Conservation (phyloP, 2,329 filamentous ascomycete genomes). For the Penicillium sp. region DNA sequence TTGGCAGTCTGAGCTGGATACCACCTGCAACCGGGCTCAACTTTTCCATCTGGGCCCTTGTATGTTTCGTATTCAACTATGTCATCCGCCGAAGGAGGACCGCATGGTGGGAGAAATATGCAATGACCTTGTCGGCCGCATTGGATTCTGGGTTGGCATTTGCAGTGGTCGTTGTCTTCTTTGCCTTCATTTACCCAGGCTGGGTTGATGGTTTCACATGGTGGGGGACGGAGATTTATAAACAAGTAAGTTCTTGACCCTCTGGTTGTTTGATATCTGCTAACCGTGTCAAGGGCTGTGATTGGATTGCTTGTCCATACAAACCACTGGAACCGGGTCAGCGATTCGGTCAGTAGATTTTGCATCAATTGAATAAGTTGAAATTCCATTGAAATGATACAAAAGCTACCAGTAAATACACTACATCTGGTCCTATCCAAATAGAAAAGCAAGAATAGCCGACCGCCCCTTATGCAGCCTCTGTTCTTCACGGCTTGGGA, state of each 20-base stretch:
- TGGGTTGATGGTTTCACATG: slow-evolving; percentile 70
- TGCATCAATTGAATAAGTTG: not conserved
- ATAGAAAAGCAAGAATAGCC: not conserved
- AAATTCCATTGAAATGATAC: no score
- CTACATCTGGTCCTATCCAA: not conserved
- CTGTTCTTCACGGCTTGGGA: not conserved
- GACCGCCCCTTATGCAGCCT: not conserved
- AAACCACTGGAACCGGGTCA: slow-evolving; percentile 61
- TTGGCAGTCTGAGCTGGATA: slow-evolving; percentile 81
- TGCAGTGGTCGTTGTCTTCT: slow-evolving; percentile 79
- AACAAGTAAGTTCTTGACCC: slow-evolving; percentile 49
- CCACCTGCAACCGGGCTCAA: slow-evolving; percentile 82
- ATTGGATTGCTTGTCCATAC: slow-evolving; percentile 78
- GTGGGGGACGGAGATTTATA: slow-evolving; percentile 89
- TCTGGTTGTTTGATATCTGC: not conserved
- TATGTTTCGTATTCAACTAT: slow-evolving; percentile 82
- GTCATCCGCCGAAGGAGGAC: slow-evolving; percentile 65
- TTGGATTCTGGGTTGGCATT: slow-evolving; percentile 80
- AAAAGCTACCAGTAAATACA: not conserved
- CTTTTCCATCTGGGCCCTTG: slow-evolving; percentile 81
- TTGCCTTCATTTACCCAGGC: slow-evolving; percentile 79
- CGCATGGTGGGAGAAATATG: slow-evolving; percentile 91
- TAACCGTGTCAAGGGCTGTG: slow-evolving; percentile 59
- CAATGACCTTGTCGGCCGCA: slow-evolving; percentile 81
- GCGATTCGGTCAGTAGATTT: slow-evolving; percentile 59